A percentile compares a stretch with the other conserved stretches of the same genome.
Conservation (phyloP, 495 filamentous ascomycete genomes). For the Xylaria scruposa region DNA sequence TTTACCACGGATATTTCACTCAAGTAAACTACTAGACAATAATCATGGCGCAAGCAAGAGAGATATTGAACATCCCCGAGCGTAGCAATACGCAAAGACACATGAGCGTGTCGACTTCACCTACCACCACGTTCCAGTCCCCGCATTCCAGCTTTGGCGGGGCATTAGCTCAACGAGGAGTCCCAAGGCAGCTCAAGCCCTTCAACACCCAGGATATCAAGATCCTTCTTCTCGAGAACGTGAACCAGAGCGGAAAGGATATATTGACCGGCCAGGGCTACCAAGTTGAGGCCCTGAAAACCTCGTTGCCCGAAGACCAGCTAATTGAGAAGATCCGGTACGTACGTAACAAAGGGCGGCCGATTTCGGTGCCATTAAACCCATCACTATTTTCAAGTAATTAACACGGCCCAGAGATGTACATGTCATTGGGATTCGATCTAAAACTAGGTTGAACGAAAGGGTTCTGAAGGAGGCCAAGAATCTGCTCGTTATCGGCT, state of each 20-base stretch:
- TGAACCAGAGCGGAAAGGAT: slow-evolving; percentile 87
- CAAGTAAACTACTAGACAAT: not conserved
- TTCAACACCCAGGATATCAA: slow-evolving; percentile 96
- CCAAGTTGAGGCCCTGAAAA: slow-evolving; percentile 91
- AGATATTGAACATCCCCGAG: slow-evolving; percentile 30
- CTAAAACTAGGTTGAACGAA: slow-evolving; percentile 92
- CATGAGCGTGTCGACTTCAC: slow-evolving; percentile 64
- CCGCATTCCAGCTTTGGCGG: slow-evolving; percentile 59
- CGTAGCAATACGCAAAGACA: slow-evolving; percentile 49
- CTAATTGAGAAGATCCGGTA: slow-evolving; percentile 96
- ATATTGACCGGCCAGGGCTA: slow-evolving; percentile 87
- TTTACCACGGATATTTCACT: not conserved
- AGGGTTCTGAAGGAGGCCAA: slow-evolving; percentile 87
- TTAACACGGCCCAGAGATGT: slow-evolving; percentile 68
- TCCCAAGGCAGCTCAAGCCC: slow-evolving; percentile 85
- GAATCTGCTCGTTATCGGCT: slow-evolving; percentile 94
- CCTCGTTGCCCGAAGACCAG: slow-evolving; percentile 87
- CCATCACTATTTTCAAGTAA: slow-evolving; percentile 23
- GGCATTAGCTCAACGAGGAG: slow-evolving; percentile 33
- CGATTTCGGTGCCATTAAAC: slow-evolving; percentile 20
- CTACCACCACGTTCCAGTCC: slow-evolving; percentile 67
- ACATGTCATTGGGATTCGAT: slow-evolving; percentile 97
- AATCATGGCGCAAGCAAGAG: slow-evolving; percentile 41
- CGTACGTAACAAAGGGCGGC: slow-evolving; percentile 35
- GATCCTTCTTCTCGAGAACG: slow-evolving; percentile 93